Evolutionary conservation across 768 basidiomycete genomes (phyloP).

Genomic region (Tricholoma saponaceum): DNA sequence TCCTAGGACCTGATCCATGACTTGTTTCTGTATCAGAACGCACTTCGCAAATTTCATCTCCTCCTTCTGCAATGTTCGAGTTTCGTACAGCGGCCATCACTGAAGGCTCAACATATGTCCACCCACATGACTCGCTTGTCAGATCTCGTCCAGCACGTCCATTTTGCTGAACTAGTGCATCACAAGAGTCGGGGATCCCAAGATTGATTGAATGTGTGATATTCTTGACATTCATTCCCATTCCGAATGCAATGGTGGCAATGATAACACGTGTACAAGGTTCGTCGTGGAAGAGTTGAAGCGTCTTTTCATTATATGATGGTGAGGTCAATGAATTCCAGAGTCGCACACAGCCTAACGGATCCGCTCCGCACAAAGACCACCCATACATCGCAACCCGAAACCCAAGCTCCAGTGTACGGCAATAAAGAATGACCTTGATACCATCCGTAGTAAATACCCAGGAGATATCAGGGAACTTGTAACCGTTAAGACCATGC

Average conservation of each 20-base stretch:
- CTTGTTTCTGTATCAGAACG: neutral
- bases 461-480: conserved; percentile 3
- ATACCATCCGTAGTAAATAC: neutral
- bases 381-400: conserved; percentile 5
- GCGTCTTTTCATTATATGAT: conserved; percentile 2
- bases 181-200: conserved; percentile 3
- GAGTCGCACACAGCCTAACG: neutral
- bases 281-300: conserved; percentile 1
- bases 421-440: conserved; percentile 6
- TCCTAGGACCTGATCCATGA: neutral
- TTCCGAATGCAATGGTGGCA: conserved; percentile 7
- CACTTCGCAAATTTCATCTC: neutral
- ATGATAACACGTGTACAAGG: neutral
- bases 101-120: conserved; percentile 6
- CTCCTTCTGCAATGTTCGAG: neutral
- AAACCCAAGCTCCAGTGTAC: conserved; percentile 1
- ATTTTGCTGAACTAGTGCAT: conserved; percentile 8
- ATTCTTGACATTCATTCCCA: conserved; percentile 8
- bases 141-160: conserved; percentile 6
- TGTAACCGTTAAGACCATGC: neutral
- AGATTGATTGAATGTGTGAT: conserved; percentile 9
- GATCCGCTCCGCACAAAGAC: neutral
- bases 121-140: conserved; percentile 1
- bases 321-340: conserved; percentile 8
- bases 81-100: neutral